phyloP scores from a whole-genome alignment of 163 green algal genomes.

The Scenedesmus sp. region DNA sequence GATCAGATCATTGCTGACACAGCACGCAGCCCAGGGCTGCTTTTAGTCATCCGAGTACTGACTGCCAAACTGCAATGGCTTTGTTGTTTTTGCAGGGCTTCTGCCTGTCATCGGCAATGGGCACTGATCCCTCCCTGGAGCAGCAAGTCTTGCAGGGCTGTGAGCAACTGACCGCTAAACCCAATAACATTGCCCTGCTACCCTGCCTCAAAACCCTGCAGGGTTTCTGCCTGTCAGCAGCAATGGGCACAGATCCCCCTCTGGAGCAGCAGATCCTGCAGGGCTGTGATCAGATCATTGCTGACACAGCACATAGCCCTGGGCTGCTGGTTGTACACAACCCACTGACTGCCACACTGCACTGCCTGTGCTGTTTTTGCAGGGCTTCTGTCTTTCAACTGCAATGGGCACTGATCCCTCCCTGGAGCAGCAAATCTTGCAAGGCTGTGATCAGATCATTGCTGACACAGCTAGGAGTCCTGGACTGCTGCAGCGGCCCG shows the following conservation, averaged over 20 bases:
- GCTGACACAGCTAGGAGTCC: not conserved
- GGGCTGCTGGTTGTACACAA: not conserved
- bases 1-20: not conserved
- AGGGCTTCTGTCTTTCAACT: constrained; percentile 35
- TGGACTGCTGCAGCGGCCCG: constrained; percentile 25
- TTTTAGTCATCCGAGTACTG: not conserved
- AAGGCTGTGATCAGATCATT: constrained; percentile 22
- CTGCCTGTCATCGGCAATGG: constrained; percentile 18
- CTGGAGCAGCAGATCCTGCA: not conserved
- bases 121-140: not conserved
- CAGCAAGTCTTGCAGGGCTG: not conserved
- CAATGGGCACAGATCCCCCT: not conserved
- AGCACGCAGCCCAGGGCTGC: not conserved
- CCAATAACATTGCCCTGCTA: too few species aligned
- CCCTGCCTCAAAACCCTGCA: too few species aligned
- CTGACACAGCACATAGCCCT: not conserved
- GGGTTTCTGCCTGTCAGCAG: constrained; percentile 13
- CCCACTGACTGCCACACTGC: not conserved
- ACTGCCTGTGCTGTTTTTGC: not conserved
- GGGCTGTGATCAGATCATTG: not conserved
- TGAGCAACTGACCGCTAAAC: not conserved
- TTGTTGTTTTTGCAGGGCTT: not conserved
- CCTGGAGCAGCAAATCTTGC: not conserved
- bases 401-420: constrained; percentile 2
- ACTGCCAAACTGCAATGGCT: not conserved